Evolutionary conservation across 805 yeast genomes (phyloP).

Genomic region (Wickerhamiella azyma): DNA sequence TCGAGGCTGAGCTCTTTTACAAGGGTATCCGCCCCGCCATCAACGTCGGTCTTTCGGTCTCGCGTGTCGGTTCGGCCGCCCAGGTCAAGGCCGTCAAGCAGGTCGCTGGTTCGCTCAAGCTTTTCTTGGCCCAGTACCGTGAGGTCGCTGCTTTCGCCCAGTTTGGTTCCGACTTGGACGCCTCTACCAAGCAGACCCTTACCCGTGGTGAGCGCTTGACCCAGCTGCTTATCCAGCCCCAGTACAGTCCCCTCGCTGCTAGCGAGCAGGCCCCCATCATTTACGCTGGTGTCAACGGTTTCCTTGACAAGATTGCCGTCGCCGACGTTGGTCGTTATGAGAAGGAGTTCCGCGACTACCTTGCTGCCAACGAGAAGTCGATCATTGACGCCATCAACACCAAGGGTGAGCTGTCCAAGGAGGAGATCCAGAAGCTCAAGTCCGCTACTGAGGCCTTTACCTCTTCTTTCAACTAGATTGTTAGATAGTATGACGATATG

Average conservation of each 20-base stretch:
- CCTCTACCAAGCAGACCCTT: constrained; percentile 98
- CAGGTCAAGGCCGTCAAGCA: constrained; percentile 99
- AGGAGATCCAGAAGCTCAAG: constrained; percentile 74
- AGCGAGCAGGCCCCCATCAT: constrained; percentile 98
- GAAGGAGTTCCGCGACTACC: constrained; percentile 79
- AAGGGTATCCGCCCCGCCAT: constrained; percentile 99
- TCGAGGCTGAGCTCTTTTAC: constrained; percentile 99
- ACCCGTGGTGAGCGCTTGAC: constrained; percentile 99
- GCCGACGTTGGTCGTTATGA: constrained; percentile 84
- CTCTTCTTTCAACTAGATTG: constrained; percentile 56
- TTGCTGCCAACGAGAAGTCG: constrained; percentile 79
- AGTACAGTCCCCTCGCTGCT: constrained; percentile 91
- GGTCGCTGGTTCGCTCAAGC: constrained; percentile 99
- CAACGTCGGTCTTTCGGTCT: constrained; percentile 98
- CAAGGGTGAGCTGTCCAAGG: constrained; percentile 84
- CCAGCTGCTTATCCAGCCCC: constrained; percentile 95
- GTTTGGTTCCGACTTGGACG: constrained; percentile 99
- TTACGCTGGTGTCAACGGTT: constrained; percentile 99
- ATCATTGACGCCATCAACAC: constrained; percentile 72
- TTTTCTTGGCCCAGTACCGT: constrained; percentile 99
- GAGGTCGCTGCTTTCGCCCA: constrained; percentile 99
- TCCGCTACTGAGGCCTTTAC: constrained; percentile 84
- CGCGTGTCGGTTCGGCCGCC: constrained; percentile 99
- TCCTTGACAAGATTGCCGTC: constrained; percentile 74
- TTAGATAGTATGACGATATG: constrained; percentile 5